Base-by-base conservation (phyloP, 495 filamentous ascomycete genomes). In the Penicillium paradoxum region DNA sequence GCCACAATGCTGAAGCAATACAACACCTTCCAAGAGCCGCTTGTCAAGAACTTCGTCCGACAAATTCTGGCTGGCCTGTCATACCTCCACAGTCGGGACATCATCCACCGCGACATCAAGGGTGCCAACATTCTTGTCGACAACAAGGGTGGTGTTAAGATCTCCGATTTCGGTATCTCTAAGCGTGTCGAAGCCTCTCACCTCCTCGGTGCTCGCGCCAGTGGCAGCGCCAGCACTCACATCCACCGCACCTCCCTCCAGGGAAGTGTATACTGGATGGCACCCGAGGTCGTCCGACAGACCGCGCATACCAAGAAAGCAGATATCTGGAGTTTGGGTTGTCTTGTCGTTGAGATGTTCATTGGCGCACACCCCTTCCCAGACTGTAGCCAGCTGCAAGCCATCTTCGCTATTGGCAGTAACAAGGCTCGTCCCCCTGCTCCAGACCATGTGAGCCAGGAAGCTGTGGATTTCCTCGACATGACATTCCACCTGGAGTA, bases 261-360 rank as follows among this genome's bases (percentile, higher is more conserved):
- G 62, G 93, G 93, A 25, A 96, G 90, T 49, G 93, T 99, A 40
- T 99, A 97, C 71, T 99, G 93, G 93, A 99, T 99, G 93, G 93
- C 93, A 2, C 93, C 93, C 24, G 93, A 99, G 71, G 93, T 99
- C 27, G 95, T 99, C 46, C 91, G 90, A 55, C 93, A 97, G 70
- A 97, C 92, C 1, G 89, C 90, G 0, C 96, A 99, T 67, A 97
- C 93, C 0, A 90, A 92, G 66, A 99, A 99, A 73, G 93, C 95
- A n/a, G 93, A 99, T 67, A 97, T 99, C 64, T 99, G 93, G 93
- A 95, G 89, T 49, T 78, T 99, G 30, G 93, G 93, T 19, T 99
- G 93, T 69, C 74, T 99, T 17, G 87, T 99, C 40, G 93, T 99
- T 24, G 93, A 99, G 72, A 99, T 99, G 93, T 95, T 99, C 75